Percentiles rank a stretch among this genome's conserved stretches.
These are phyloP conservation scores for Annulohypoxylon truncatum DNA, from an alignment of 2,329 filamentous ascomycete species.

Conservation along the genomic window DNA sequence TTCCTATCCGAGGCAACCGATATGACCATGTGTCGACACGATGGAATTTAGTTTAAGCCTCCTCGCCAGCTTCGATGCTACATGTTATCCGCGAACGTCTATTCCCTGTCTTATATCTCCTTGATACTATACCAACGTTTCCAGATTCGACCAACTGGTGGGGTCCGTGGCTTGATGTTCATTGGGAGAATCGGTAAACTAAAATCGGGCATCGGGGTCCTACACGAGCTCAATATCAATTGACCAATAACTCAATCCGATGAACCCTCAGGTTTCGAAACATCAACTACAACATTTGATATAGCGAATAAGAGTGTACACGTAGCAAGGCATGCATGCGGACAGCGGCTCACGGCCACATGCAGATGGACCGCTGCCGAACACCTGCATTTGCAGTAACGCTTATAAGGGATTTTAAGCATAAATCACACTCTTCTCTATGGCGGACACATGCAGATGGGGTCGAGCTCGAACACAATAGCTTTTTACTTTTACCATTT, in stretches of 20 bases:
- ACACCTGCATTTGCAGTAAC: slow-evolving; percentile 35
- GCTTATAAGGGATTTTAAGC: slow-evolving; percentile 33
- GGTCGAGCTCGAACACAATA: slow-evolving; percentile 9
- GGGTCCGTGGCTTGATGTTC: slow-evolving; percentile 4
- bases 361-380: slow-evolving; percentile 27
- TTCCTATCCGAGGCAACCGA: slow-evolving; percentile 12
- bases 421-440: slow-evolving; percentile 27
- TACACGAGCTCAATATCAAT: slow-evolving; percentile 27
- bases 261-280: slow-evolving; percentile 30
- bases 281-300: slow-evolving; percentile 18
- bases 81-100: not conserved
- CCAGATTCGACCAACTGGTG: slow-evolving; percentile 30
- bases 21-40: slow-evolving; percentile 4
- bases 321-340: slow-evolving; percentile 25
- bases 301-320: slow-evolving; percentile 13
- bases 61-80: slow-evolving; percentile 6
- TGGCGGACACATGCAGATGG: slow-evolving; percentile 22
- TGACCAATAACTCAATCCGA: slow-evolving; percentile 19
- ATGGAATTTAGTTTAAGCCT: slow-evolving; percentile 22
- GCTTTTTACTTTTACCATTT: slow-evolving; percentile 8
- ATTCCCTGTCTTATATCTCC: slow-evolving; percentile 28
- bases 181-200: slow-evolving; percentile 7
- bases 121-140: slow-evolving; percentile 25
- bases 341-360: slow-evolving; percentile 21
- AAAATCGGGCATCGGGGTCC: slow-evolving; percentile 23